A percentile compares a stretch with the other conserved stretches of the same genome.
Evolutionary conservation across 805 yeast genomes (phyloP).

Genomic region (Pichia manshurica): DNA sequence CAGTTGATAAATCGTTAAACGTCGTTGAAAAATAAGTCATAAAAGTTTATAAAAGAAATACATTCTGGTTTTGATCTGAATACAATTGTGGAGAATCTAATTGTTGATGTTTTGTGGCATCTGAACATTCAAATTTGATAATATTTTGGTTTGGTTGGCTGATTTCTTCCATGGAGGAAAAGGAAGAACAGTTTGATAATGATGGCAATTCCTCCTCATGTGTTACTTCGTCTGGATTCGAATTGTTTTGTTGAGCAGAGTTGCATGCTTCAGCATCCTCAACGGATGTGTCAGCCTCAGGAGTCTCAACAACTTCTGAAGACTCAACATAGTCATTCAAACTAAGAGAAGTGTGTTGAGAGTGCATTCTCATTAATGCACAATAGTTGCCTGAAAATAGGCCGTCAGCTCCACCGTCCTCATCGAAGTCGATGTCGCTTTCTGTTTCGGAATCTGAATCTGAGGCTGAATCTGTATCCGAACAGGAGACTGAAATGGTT

Average conservation of each 20-base stretch:
- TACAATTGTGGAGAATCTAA: not conserved
- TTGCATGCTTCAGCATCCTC: too few relatives aligned
- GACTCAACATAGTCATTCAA: not conserved
- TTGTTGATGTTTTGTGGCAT: too few relatives aligned
- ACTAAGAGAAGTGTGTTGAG: not conserved
- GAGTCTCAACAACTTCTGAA: not conserved
- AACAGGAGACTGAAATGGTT: not conserved
- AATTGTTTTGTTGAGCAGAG: not conserved
- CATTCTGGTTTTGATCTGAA: not conserved
- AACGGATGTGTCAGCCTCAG: not conserved
- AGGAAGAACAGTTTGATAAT: conserved; percentile 26
- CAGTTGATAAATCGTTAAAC: too few relatives aligned
- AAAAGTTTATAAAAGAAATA: too few relatives aligned
- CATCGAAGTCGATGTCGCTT: not conserved
- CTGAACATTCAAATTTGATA: not conserved
- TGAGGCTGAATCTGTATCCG: conserved; percentile 25
- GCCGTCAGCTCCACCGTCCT: not conserved
- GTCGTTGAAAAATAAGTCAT: too few relatives aligned
- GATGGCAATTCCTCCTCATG: conserved; percentile 23
- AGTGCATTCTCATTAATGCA: conserved; percentile 6
- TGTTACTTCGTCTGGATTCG: not conserved
- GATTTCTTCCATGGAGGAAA: conserved; percentile 23
- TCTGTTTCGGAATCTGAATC: conserved; percentile 22
- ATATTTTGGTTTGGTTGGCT: not conserved
- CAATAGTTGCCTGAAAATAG: not conserved